Percentiles rank a stretch among this genome's conserved stretches.
Evolutionary conservation across 148 eudicot species (phyloP).

Genomic region (Hydrangea macrophylla): DNA sequence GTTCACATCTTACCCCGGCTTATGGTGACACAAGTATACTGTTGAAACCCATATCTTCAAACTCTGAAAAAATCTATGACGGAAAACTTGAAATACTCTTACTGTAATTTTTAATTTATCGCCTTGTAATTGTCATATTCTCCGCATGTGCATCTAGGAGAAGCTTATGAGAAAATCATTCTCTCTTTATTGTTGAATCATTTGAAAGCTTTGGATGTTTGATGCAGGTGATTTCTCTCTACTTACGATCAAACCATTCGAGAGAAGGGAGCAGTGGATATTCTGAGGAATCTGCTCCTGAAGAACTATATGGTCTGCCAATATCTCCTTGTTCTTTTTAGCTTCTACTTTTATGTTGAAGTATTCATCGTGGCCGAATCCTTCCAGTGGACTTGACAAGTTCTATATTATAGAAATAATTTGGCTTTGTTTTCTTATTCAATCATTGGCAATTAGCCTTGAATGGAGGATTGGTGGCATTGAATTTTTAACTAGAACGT

Average conservation of each 20-base stretch:
- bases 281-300: constrained; percentile 33
- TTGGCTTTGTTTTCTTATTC: neutral
- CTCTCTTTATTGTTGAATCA: neutral
- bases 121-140: neutral
- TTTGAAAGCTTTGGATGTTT: constrained; percentile 19
- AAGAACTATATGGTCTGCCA: constrained; percentile 44
- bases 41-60: neutral
- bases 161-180: neutral
- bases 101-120: constrained; percentile 4
- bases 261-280: constrained; percentile 20
- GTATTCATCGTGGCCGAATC: neutral
- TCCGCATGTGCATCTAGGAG: constrained; percentile 8
- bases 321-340: constrained; percentile 5
- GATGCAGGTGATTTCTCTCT: constrained; percentile 80
- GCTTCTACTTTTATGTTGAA: neutral
- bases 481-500: neutral
- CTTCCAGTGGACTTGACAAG: neutral
- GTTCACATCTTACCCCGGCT: neutral
- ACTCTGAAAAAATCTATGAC: neutral
- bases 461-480: neutral
- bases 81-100: neutral
- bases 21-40: neutral
- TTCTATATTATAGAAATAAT: neutral
- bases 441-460: neutral
- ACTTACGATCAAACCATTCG: constrained; percentile 57